A percentile compares a stretch with the other conserved stretches of the same genome.
phyloP scores from a whole-genome alignment of 805 yeast genomes.

The Wickerhamomyces queroliae region DNA sequence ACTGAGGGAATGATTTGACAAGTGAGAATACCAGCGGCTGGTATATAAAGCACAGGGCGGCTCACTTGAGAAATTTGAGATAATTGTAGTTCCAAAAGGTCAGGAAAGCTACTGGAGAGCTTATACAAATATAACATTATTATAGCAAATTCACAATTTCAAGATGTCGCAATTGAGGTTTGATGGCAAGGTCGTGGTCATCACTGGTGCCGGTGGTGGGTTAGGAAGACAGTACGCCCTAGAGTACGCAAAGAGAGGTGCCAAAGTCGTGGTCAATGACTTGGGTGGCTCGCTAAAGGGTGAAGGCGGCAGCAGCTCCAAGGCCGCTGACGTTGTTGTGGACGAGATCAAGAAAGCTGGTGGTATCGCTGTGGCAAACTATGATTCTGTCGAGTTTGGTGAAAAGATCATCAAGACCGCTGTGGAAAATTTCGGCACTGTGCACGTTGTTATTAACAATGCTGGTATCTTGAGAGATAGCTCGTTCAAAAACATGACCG shows the following conservation, averaged over 20 bases:
- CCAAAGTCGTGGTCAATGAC: constrained; percentile 92
- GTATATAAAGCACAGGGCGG: too few species aligned
- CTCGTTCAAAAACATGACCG: constrained; percentile 80
- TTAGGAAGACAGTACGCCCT: constrained; percentile 85
- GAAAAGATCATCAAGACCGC: constrained; percentile 84
- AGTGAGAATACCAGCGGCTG: too few species aligned
- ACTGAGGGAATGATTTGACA: too few species aligned
- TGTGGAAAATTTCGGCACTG: constrained; percentile 77
- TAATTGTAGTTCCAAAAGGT: background rate
- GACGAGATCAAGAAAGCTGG: constrained; percentile 72
- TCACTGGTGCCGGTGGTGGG: constrained; percentile 98
- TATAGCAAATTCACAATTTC: constrained; percentile 11
- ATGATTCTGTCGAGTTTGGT: constrained; percentile 85
- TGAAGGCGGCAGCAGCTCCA: constrained; percentile 49
- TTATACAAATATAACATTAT: background rate
- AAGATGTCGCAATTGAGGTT: constrained; percentile 34
- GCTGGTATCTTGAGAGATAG: constrained; percentile 94
- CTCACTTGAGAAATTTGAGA: background rate
- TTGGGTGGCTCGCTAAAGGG: constrained; percentile 82
- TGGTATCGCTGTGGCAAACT: constrained; percentile 89
- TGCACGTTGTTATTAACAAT: constrained; percentile 85
- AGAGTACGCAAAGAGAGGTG: constrained; percentile 86
- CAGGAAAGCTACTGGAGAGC: too few species aligned
- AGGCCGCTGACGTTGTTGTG: constrained; percentile 87
- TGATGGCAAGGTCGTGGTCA: constrained; percentile 82